Conservation (phyloP, 2,329 filamentous ascomycete species). For the Metarhizium robertsii region DNA sequence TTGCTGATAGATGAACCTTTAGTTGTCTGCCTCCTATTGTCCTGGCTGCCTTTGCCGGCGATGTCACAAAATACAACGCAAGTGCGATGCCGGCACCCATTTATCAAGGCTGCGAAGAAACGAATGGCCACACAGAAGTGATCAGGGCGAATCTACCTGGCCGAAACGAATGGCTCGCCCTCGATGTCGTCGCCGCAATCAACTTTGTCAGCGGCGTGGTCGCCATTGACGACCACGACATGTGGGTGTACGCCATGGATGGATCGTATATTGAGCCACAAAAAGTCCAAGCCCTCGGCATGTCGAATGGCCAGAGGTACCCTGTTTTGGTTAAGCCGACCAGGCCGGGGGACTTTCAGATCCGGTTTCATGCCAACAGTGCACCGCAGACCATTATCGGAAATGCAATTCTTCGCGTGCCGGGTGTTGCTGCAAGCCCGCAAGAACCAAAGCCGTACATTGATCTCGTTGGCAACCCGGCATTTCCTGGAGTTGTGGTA, state of each 20-base stretch:
- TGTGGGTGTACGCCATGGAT: slow-evolving; percentile 47
- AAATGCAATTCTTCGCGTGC: slow-evolving; percentile 35
- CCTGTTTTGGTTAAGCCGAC: slow-evolving; percentile 34
- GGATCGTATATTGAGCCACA: slow-evolving; percentile 44
- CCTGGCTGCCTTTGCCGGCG: slow-evolving; percentile 23
- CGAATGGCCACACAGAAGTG: slow-evolving; percentile 32
- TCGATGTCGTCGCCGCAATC: slow-evolving; percentile 45
- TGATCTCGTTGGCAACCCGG: slow-evolving; percentile 35
- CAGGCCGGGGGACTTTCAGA: slow-evolving; percentile 36
- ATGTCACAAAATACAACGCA: slow-evolving; percentile 14
- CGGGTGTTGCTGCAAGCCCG: neutral
- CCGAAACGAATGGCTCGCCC: slow-evolving; percentile 34
- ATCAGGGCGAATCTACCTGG: slow-evolving; percentile 20
- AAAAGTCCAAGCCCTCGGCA: slow-evolving; percentile 33
- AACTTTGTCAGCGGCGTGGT: slow-evolving; percentile 33
- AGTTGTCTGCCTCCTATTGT: slow-evolving; percentile 31
- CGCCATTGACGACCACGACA: slow-evolving; percentile 42
- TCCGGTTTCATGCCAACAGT: slow-evolving; percentile 40
- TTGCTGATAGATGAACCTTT: neutral
- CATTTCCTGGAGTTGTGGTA: slow-evolving; percentile 29
- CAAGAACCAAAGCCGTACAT: slow-evolving; percentile 32
- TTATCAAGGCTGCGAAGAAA: slow-evolving; percentile 37
- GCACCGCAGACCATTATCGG: slow-evolving; percentile 46
- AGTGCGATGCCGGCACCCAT: slow-evolving; percentile 30
- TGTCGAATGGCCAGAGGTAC: slow-evolving; percentile 43